phyloP scores from a whole-genome alignment of 352 stramenopile species.

The Chrysophaeum taylorii region DNA sequence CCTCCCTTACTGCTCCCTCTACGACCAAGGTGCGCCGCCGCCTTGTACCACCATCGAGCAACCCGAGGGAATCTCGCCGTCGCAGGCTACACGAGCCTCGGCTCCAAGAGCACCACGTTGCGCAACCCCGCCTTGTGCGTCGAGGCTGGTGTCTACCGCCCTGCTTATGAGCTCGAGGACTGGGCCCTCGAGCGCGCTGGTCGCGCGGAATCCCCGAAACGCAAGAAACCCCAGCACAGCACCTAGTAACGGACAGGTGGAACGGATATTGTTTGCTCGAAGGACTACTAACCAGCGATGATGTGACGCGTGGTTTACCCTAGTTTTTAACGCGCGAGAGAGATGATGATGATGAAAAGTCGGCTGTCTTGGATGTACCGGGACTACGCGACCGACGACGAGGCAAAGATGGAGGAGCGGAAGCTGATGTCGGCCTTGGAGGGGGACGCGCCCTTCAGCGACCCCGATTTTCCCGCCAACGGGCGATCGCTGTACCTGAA shows the following conservation, averaged over 20 bases:
- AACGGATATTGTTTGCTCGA: too few relatives aligned
- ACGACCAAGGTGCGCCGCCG: conserved; percentile 60
- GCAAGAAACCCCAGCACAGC: too few relatives aligned
- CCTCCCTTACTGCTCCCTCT: conserved; percentile 69
- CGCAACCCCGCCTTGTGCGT: conserved; percentile 75
- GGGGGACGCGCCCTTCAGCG: conserved; percentile 11
- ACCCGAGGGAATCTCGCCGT: background rate
- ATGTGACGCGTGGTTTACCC: too few relatives aligned
- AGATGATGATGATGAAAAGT: background rate
- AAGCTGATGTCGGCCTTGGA: conserved; percentile 7
- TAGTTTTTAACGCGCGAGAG: too few relatives aligned
- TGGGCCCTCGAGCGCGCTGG: conserved; percentile 58
- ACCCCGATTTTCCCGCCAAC: background rate
- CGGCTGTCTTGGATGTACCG: background rate
- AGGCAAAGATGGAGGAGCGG: conserved; percentile 11
- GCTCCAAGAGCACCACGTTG: conserved; percentile 83
- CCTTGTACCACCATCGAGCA: conserved; percentile 1
- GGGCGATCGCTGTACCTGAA: conserved; percentile 12
- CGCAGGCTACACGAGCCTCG: conserved; percentile 78
- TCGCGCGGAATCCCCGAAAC: conserved; percentile 36
- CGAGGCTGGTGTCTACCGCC: conserved; percentile 43
- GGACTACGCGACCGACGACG: conserved; percentile 13
- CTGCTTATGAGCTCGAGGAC: conserved; percentile 63
- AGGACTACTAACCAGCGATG: too few relatives aligned
- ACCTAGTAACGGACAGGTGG: too few relatives aligned